Evolutionary conservation across 768 basidiomycete species (phyloP).

Genomic region (Hygrocybe coccinea): DNA sequence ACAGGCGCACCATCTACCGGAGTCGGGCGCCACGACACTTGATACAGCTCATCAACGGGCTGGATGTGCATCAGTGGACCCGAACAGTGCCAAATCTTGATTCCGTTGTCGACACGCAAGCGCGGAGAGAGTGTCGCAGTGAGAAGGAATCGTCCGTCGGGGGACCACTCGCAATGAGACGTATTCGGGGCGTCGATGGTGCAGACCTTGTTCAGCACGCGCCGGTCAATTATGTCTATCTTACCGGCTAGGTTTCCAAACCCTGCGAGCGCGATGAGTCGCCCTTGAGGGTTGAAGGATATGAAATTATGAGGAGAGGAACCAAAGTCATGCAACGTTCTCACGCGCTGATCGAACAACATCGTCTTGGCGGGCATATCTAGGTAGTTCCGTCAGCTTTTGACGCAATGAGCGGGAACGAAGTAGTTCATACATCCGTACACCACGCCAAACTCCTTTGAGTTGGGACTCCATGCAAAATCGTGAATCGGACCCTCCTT

Average conservation of each 20-base stretch:
- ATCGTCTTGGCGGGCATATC: slow-evolving; percentile 94
- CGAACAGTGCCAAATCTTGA: slow-evolving; percentile 92
- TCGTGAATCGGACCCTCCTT: slow-evolving; percentile 98
- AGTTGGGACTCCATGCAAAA: slow-evolving; percentile 92
- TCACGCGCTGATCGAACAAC: slow-evolving; percentile 88
- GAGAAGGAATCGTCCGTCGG: slow-evolving; percentile 86
- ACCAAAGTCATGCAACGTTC: slow-evolving; percentile 86
- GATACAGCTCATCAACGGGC: slow-evolving; percentile 82
- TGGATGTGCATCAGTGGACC: slow-evolving; percentile 86
- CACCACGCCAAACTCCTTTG: slow-evolving; percentile 93
- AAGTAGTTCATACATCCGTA: slow-evolving; percentile 77
- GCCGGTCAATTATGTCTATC: slow-evolving; percentile 87
- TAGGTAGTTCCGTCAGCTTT: slow-evolving; percentile 24
- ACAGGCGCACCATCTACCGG: slow-evolving; percentile 59
- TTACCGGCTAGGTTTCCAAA: slow-evolving; percentile 97
- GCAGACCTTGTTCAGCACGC: slow-evolving; percentile 69
- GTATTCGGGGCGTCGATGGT: slow-evolving; percentile 91
- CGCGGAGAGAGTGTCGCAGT: slow-evolving; percentile 96
- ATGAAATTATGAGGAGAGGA: slow-evolving; percentile 87
- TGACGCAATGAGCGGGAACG: slow-evolving; percentile 1
- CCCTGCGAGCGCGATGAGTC: slow-evolving; percentile 83
- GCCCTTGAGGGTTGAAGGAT: slow-evolving; percentile 90
- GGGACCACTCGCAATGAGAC: slow-evolving; percentile 92
- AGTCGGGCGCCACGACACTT: slow-evolving; percentile 76
- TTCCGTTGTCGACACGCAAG: slow-evolving; percentile 92